These are phyloP conservation scores for Phytophthora pseudosyringae DNA, from an alignment of 352 stramenopile species.

Conservation along the genomic window DNA sequence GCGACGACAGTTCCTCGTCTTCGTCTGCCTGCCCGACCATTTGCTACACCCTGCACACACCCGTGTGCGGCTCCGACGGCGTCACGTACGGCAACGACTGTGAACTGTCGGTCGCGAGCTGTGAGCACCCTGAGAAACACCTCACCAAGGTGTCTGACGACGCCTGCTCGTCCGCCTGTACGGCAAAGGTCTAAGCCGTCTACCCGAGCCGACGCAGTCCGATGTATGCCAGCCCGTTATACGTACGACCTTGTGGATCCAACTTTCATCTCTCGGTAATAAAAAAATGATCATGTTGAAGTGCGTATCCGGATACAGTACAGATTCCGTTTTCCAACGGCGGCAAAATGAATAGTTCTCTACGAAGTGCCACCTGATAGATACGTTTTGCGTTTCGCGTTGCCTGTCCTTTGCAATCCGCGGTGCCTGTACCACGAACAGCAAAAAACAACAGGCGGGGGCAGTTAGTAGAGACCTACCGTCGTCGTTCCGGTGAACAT, in stretches of 20 bases:
- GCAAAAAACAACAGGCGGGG: slow-evolving; percentile 5
- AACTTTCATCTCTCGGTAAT: too few species aligned
- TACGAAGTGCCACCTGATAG: not conserved
- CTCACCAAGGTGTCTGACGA: not conserved
- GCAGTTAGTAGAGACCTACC: not conserved
- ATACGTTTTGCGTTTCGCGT: not conserved
- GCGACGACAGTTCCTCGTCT: slow-evolving; percentile 2
- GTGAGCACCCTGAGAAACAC: slow-evolving; percentile 13
- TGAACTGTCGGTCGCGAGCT: slow-evolving; percentile 22
- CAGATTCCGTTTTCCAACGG: not conserved
- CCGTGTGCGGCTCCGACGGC: slow-evolving; percentile 40
- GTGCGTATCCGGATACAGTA: not conserved
- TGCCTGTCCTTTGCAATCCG: not conserved
- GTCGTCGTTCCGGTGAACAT: not conserved
- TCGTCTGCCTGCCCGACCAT: slow-evolving; percentile 29
- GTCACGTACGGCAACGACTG: slow-evolving; percentile 41
- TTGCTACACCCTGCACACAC: slow-evolving; percentile 25
- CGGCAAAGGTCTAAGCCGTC: not conserved
- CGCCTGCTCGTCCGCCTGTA: not conserved
- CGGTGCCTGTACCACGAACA: slow-evolving; percentile 6
- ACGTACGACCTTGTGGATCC: too few species aligned
- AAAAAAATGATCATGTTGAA: slow-evolving; percentile 21
- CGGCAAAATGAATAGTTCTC: not conserved
- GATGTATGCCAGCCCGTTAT: not conserved
- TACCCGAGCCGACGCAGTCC: not conserved